These are phyloP conservation scores for Ensete glaucum DNA, from an alignment of 176 grass and related monocot species.

Conservation along the genomic window DNA sequence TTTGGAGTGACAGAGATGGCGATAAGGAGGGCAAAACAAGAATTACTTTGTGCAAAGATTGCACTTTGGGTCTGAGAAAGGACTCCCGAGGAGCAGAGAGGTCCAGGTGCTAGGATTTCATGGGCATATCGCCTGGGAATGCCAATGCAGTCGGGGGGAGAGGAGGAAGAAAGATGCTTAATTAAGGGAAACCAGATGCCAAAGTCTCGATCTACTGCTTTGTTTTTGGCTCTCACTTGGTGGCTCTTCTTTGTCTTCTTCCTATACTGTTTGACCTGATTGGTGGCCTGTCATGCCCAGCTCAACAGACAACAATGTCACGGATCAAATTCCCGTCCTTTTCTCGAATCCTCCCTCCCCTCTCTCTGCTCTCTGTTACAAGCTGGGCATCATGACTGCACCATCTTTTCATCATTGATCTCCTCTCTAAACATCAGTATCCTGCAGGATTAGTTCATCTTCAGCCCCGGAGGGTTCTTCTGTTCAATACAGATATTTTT, in stretches of 20 bases:
- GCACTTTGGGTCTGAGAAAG: background rate
- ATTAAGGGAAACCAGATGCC: background rate
- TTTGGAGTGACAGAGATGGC: background rate
- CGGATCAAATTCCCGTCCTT: slow-evolving; percentile 3
- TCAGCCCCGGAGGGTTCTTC: background rate
- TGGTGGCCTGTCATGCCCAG: background rate
- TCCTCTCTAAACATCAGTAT: slow-evolving; percentile 2
- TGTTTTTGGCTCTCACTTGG: background rate
- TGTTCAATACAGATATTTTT: background rate
- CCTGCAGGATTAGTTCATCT: background rate
- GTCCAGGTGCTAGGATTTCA: background rate
- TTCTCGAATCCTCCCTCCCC: background rate
- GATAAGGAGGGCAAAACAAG: background rate
- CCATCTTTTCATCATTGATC: background rate
- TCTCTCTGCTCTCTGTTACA: background rate
- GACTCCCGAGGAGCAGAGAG: background rate
- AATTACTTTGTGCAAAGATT: background rate
- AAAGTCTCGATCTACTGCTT: background rate
- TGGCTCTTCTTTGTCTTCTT: background rate
- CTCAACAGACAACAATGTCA: background rate
- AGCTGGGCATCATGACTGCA: background rate
- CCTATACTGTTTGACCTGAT: slow-evolving; percentile 4
- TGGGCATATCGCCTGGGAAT: background rate
- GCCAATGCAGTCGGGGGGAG: background rate
- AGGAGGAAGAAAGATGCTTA: background rate